Base-by-base conservation (phyloP, 106 monocot species). In the Xerophyta viscosa region DNA sequence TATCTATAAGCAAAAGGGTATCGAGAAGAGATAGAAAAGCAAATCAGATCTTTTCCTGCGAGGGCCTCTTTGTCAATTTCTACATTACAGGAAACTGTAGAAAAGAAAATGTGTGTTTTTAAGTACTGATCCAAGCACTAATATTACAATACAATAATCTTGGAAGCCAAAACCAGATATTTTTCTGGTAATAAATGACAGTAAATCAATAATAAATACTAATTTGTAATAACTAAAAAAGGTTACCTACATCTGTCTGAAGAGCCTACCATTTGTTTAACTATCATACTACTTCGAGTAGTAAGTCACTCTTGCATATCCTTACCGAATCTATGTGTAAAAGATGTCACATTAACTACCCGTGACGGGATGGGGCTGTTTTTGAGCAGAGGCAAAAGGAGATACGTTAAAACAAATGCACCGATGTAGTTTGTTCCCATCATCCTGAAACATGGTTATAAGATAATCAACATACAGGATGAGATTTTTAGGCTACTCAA, bases 321-420 rank as follows among this genome's bases (percentile, higher is more conserved):
- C 75, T 81, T 60, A 88, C 94, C 84, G 47, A 75, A 85, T 66
- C 76, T 71, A 64, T 96, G 88, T 27, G 94, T 96, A 54, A 89
- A 89, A 39, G 94, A 96, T 29, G 94, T 88, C 17, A 96, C 78
- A 51, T 96, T 96, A 66, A 96, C 78, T 37, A 96, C 54, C 25
- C 88, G 71, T 62, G 88, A 78, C 60, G 81, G 81, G 20, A 78
- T 42, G 20, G 78, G 68, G 55, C 94, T 88, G 47, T 71, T 96
- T 70, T 81, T 76, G 29, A 96, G 84, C 39, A 96, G 49, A 31
- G 94, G 88, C 58, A 81, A 68, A 37, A 96, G 80, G 67, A 82
- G 52, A 48, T 76, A 81, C 28, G 81, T 89, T 46, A 96, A 43
- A 50, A 66, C 31, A 75, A 88, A 88, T 56, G 94, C 67, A 52